phyloP scores from a whole-genome alignment of 2,329 filamentous ascomycete genomes.

The Aspergillus sp. region DNA sequence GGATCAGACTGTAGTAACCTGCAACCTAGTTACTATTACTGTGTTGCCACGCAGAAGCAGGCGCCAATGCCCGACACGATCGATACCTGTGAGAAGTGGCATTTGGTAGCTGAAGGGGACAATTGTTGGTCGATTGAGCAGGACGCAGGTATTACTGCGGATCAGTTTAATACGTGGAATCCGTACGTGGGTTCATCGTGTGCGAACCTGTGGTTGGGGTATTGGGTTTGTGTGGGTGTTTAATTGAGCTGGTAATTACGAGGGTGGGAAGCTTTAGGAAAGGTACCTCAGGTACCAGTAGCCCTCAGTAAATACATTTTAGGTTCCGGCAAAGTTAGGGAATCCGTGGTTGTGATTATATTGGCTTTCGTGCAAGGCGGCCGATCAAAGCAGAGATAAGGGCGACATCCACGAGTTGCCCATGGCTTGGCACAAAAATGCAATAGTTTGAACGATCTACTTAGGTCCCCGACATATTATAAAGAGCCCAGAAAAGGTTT shows the following conservation, averaged over 20 bases:
- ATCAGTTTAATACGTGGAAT: constrained; percentile 26
- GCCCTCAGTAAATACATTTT: too few relatives aligned
- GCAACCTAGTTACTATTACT: constrained; percentile 13
- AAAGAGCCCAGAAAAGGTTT: too few relatives aligned
- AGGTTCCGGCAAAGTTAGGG: too few relatives aligned
- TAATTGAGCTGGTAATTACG: not conserved
- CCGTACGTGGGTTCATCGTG: constrained; percentile 24
- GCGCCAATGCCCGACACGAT: constrained; percentile 16
- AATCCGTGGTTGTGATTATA: too few relatives aligned
- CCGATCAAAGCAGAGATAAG: too few relatives aligned
- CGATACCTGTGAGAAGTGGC: constrained; percentile 27
- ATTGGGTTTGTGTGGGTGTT: constrained; percentile 27
- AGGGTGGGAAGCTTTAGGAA: too few relatives aligned
- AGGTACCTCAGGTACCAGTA: too few relatives aligned
- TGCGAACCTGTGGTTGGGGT: constrained; percentile 20
- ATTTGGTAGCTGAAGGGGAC: constrained; percentile 26
- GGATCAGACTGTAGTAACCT: constrained; percentile 13
- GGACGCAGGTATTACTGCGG: constrained; percentile 16
- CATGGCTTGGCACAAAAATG: too few relatives aligned
- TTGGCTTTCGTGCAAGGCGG: too few relatives aligned
- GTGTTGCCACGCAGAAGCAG: constrained; percentile 7
- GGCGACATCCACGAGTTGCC: too few relatives aligned
- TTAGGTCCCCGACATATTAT: too few relatives aligned
- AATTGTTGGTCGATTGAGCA: constrained; percentile 25
- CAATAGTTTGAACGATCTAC: too few relatives aligned